Conservation (phyloP, 345 rosid genomes). For the Lumnitzera littorea region DNA sequence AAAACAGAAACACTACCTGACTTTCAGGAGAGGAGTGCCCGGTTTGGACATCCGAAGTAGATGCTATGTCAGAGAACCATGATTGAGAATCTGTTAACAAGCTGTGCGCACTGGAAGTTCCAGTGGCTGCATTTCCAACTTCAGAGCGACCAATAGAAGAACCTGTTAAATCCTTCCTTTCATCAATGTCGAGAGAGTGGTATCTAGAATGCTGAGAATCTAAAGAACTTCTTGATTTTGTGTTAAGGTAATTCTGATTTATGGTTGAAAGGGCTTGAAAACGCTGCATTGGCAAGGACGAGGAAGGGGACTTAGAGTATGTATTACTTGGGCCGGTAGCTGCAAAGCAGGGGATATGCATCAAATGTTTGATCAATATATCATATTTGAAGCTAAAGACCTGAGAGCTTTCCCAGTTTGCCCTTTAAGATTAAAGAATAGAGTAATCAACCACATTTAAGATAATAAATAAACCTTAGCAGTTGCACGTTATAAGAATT, state of each 20-base stretch:
- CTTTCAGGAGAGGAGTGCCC: conserved; percentile 37
- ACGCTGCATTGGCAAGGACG: conserved; percentile 50
- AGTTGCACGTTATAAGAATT: too few relatives aligned
- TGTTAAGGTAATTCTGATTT: conserved; percentile 33
- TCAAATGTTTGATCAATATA: neutral
- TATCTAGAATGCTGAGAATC: conserved; percentile 30
- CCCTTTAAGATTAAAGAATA: too few relatives aligned
- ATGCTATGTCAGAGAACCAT: conserved; percentile 46
- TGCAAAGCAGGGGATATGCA: conserved; percentile 18
- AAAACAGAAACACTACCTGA: conserved; percentile 34
- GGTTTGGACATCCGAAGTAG: conserved; percentile 36
- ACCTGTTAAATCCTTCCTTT: conserved; percentile 20
- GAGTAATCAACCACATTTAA: too few relatives aligned
- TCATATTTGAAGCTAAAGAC: too few relatives aligned
- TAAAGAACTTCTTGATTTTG: conserved; percentile 28
- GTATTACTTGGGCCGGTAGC: conserved; percentile 35
- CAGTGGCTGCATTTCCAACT: conserved; percentile 20
- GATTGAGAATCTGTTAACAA: conserved; percentile 29
- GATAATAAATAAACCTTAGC: too few relatives aligned
- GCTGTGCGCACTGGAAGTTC: conserved; percentile 37
- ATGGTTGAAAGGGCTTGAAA: conserved; percentile 56
- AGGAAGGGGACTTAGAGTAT: conserved; percentile 29
- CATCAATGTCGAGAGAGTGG: conserved; percentile 39
- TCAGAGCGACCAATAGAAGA: conserved; percentile 32
- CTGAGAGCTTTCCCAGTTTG: too few relatives aligned